A percentile compares a stretch with the other conserved stretches of the same genome.
phyloP scores from a whole-genome alignment of 371 early-diverging fungal species.

The Zopfochytrium polystomum region DNA sequence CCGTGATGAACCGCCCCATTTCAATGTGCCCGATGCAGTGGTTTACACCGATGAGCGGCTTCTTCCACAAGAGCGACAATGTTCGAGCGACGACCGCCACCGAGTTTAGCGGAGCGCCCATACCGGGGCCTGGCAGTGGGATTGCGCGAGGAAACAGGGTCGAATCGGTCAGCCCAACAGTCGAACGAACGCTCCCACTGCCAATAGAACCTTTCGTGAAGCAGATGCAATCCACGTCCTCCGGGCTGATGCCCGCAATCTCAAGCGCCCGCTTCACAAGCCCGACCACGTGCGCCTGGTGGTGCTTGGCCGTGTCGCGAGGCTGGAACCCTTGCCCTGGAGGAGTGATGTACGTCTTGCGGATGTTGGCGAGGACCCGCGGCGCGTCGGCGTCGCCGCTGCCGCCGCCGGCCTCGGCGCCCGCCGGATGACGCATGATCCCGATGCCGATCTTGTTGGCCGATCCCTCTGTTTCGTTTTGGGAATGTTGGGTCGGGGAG shows the following conservation, averaged over 20 bases:
- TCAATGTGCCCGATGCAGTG: conserved; percentile 99
- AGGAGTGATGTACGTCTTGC: conserved; percentile 96
- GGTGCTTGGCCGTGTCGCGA: conserved; percentile 95
- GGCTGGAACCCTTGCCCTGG: conserved; percentile 98
- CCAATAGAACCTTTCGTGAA: conserved; percentile 83
- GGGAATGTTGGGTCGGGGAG: not conserved
- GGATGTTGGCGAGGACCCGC: conserved; percentile 82
- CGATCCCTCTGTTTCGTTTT: conserved; percentile 74
- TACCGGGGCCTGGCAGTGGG: conserved; percentile 97
- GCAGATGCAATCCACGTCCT: conserved; percentile 90
- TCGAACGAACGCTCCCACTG: not conserved
- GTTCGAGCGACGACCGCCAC: conserved; percentile 96
- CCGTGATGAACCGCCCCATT: conserved; percentile 99
- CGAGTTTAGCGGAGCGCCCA: conserved; percentile 94
- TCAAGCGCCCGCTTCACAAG: conserved; percentile 79
- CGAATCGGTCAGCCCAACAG: not conserved
- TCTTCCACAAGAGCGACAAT: conserved; percentile 84
- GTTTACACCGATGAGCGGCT: conserved; percentile 97
- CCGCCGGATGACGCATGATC: conserved; percentile 75
- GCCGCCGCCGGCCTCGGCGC: conserved; percentile 33
- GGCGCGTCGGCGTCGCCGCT: not conserved
- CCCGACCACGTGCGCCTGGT: conserved; percentile 75
- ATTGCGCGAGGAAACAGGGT: not conserved
- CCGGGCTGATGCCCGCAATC: conserved; percentile 68
- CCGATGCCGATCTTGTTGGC: conserved; percentile 99